Conservation (phyloP, 2,329 filamentous ascomycete genomes). For the Zasmidium citrigriseum region DNA sequence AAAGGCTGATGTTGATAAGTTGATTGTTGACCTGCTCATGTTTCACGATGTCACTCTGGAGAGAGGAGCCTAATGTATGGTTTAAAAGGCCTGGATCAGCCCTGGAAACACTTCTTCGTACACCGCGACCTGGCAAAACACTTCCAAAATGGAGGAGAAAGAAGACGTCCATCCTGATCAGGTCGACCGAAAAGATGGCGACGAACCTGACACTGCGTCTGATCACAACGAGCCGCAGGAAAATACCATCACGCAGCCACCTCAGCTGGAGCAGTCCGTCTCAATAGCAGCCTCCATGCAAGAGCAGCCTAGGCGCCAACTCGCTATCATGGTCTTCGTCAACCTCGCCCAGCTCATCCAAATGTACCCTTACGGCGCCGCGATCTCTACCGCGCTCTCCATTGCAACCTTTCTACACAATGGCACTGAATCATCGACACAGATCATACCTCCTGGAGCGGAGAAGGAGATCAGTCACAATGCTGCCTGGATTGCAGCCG, state of each 20-base stretch:
- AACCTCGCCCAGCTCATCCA: constrained; percentile 2
- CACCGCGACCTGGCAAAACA: too few relatives aligned
- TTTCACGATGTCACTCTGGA: too few relatives aligned
- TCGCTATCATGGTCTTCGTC: neutral
- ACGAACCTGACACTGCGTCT: neutral
- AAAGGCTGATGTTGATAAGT: too few relatives aligned
- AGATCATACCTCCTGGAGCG: neutral
- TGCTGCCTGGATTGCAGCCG: constrained; percentile 14
- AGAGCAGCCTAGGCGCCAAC: neutral
- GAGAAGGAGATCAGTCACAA: neutral
- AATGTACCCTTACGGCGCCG: constrained; percentile 9
- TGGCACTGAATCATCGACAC: neutral
- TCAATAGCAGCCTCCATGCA: neutral
- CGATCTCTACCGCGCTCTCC: constrained; percentile 3
- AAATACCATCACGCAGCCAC: neutral
- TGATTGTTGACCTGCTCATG: too few relatives aligned
- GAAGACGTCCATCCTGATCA: neutral
- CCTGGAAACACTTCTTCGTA: too few relatives aligned
- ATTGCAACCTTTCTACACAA: constrained; percentile 1
- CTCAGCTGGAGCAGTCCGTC: neutral
- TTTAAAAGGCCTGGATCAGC: too few relatives aligned
- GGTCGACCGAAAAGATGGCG: neutral
- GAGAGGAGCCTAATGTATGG: too few relatives aligned
- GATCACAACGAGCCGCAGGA: neutral
- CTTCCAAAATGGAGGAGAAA: neutral